Evolutionary conservation across 441 rosid genomes (phyloP), one percentile per base, ranked within the genome.

Genomic region (Hura crepitans): DNA sequence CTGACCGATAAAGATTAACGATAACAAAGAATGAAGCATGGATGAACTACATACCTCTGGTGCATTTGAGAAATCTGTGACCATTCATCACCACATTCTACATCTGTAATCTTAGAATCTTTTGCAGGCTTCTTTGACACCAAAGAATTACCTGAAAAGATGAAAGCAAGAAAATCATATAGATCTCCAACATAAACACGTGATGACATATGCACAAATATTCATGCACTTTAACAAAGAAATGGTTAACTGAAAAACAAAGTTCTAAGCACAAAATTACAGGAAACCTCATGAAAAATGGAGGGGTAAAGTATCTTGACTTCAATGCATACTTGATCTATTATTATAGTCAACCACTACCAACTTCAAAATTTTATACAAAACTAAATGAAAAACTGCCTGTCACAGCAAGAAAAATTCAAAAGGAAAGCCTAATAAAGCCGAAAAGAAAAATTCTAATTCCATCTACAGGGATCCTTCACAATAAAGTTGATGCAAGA

Each of bases 71-170:
- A 87, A 78, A 90, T 73, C 68, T 7, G 73, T 39, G 54, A 55
- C 98, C 99, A 95, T 75, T 89, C 99, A 66, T 86, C 82, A 57
- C 82, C 86, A 62, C 70, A 80, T 75, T 87, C 91, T 18, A 63
- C 74, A 65, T 77, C 84, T 28, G 68, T 73, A 74, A 74, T 72
- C 37, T 69, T 71, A 68, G 77, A 74, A 65, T 79, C 87, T 67
- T 75, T 70, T 31, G 77, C 69, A 59, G 10, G 78, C 75, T 68
- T 72, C 71, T 73, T 77, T 17, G 80, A 59, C 53, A 68, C 68
- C 27, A 68, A 80, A 75, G 76, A 68, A 74, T 75, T 54, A 53
- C 80, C 91, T 85, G 30, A 72, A 31, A 17, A 30, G 27, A 53
- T 1, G 53, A 72, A 54, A 13, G 35, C 33, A 65, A 42, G 66